These are phyloP conservation scores for Andrographis paniculata DNA, from an alignment of 305 asterid genomes.

Conservation along the genomic window DNA sequence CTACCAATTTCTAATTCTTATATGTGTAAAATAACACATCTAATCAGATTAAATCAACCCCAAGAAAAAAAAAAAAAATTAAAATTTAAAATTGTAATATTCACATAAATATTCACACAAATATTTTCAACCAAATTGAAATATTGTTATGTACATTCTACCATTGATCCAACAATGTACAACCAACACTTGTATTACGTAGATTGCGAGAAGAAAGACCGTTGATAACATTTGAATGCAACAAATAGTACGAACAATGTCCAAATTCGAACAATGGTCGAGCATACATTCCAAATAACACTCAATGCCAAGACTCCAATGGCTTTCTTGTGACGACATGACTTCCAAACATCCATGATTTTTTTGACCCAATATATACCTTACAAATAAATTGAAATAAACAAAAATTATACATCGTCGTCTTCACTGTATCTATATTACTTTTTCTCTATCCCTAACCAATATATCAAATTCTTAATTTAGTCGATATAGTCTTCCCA, in stretches of 20 bases:
- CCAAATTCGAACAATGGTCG: slow-evolving; percentile 30
- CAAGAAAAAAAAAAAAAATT: too few relatives aligned
- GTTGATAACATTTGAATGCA: slow-evolving; percentile 44
- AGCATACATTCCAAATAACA: slow-evolving; percentile 45
- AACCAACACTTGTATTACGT: background rate
- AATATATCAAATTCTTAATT: too few relatives aligned
- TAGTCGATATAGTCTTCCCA: too few relatives aligned
- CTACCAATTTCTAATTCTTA: too few relatives aligned
- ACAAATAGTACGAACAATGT: slow-evolving; percentile 39
- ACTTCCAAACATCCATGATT: slow-evolving; percentile 42
- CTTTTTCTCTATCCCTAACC: background rate
- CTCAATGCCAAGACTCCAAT: slow-evolving; percentile 47
- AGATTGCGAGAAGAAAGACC: slow-evolving; percentile 13
- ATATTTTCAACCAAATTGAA: too few relatives aligned
- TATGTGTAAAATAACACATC: too few relatives aligned
- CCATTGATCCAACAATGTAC: too few relatives aligned
- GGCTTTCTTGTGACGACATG: slow-evolving; percentile 53
- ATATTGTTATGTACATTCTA: too few relatives aligned
- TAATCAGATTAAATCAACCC: too few relatives aligned
- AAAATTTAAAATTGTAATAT: too few relatives aligned
- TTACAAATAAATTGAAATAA: slow-evolving; percentile 3
- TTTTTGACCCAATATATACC: slow-evolving; percentile 45
- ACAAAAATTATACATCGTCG: background rate
- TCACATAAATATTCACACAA: too few relatives aligned
- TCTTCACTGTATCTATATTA: background rate